Base-by-base conservation (phyloP, 352 stramenopile species). In the Hyaloperonospora brassicae region DNA sequence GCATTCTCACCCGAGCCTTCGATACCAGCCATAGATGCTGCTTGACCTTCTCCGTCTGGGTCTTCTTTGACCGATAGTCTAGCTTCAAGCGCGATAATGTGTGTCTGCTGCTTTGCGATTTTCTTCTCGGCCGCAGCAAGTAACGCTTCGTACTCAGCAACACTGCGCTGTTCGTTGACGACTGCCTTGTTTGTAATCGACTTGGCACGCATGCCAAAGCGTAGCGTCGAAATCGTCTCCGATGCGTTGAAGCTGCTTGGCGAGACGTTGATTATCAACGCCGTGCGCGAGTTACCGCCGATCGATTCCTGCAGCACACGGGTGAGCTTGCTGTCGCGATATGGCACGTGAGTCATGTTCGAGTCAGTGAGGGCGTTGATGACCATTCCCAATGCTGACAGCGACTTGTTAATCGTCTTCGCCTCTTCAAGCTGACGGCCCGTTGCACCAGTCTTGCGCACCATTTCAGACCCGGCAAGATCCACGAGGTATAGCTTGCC, bases 371-470 rank as follows among this genome's bases (percentile, higher is more conserved):
- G 75, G 13, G 87, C 87, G 51, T 97, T 97, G 61, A 98, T 98
- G 38, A 98, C 93, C 62, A 95, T 96, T 12, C 93, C 93, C 10
- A 98, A 66, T 8, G 93, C 88, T 5, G 79, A 95, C 1, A 98
- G 76, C 24, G 87, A 97, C 56, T 96, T 96, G 74, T 98, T 98
- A 61, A 98, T 98, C 35, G 85, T 98, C 71, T 98, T 97, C 23
- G 93, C 93, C 55, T 98, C 93, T 61, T 97, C 91, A 12, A 98
- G 76, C 47, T 93, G 83, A 21, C 91, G 83, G 5, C 93, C 93
- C 7, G 83, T 89, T 17, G 89, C 85, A 0, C 76, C 73, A 2
- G 91, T 97, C 76, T 97, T 97, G 27, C 91, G 82, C 11, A 97
- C 87, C 86, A 96, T 97, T 61, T 98, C 93, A 7, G 84, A 96